Base-by-base conservation (phyloP, 495 filamentous ascomycete genomes). In the Lichenothelia convexa region DNA sequence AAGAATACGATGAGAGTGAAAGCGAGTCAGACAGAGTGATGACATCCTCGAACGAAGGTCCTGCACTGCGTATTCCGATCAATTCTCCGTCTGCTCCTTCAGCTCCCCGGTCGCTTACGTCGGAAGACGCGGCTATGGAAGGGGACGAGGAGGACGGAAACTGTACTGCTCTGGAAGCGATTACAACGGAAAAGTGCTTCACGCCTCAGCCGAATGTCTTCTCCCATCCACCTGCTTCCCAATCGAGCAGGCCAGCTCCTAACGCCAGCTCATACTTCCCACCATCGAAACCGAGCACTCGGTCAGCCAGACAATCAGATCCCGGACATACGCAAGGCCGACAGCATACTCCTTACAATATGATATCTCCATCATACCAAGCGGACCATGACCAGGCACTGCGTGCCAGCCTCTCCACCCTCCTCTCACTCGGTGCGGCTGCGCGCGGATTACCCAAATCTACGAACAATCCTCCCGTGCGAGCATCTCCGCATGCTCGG, bases 381-480 rank as follows among this genome's bases (percentile, higher is more conserved):
- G 72, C 80, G 18, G 85, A 93, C 38, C 84, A 94, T 45, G 89
- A 97, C 52, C 87, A 83, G 18, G 89, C 86, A 0, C 70, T 97
- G 1, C 75, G 89, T 24, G 84, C 89, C 5, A 91, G 81, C 38
- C 64, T 97, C 3, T 92, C 85, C 5, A 97, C 89, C 2, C 70
- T 97, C n/a, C 70, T 97, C 3, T 92, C 84, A 29, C 86, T 80
- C 50, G 89, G 82, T 1, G 85, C 87, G 1, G 85, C 84, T 3
- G 87, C 83, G 2, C 70, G 89, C 17, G 75, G 80, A 17, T 62
- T 89, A 3, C 71, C 80, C 1, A 93, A 91, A 49, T 48, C 63
- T 15, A 60, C 68, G 3, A 49, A 54, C 21, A 56, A 56, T 34
- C 57, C 63, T 20, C 46, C 45, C 16, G 53, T 44, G 15, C 29